Evolutionary conservation across 106 monocot species (phyloP).

Genomic region (Dendrobium officinale): DNA sequence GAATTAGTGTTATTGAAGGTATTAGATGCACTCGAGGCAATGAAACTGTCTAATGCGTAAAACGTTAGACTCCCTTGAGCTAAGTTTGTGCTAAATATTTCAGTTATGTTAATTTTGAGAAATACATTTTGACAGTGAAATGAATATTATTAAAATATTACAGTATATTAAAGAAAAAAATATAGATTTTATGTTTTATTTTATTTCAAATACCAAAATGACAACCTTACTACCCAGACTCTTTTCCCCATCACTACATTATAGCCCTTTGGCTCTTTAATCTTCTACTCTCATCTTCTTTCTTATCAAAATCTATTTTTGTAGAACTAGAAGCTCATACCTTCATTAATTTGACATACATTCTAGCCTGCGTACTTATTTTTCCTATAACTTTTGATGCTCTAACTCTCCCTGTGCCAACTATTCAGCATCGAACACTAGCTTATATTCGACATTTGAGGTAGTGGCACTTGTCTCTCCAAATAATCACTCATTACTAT

Average conservation of each 20-base stretch:
- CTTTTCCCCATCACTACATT: background rate
- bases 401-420: background rate
- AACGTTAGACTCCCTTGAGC: background rate
- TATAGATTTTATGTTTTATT: background rate
- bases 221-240: background rate
- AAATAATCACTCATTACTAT: background rate
- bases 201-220: background rate
- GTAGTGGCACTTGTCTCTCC: background rate
- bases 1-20: background rate
- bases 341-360: background rate
- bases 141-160: background rate
- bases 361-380: background rate
- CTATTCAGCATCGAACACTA: background rate
- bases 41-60: background rate
- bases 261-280: background rate
- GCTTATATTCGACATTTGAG: background rate
- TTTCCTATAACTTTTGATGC: background rate
- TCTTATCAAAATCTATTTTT: background rate
- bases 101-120: background rate
- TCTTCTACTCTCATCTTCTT: background rate
- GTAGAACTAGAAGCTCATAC: background rate
- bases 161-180: background rate
- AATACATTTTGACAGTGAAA: background rate
- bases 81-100: background rate
- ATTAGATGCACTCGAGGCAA: background rate